These are phyloP conservation scores for Diaporthe citriasiana DNA, from an alignment of 2,329 filamentous ascomycete species.

Conservation along the genomic window DNA sequence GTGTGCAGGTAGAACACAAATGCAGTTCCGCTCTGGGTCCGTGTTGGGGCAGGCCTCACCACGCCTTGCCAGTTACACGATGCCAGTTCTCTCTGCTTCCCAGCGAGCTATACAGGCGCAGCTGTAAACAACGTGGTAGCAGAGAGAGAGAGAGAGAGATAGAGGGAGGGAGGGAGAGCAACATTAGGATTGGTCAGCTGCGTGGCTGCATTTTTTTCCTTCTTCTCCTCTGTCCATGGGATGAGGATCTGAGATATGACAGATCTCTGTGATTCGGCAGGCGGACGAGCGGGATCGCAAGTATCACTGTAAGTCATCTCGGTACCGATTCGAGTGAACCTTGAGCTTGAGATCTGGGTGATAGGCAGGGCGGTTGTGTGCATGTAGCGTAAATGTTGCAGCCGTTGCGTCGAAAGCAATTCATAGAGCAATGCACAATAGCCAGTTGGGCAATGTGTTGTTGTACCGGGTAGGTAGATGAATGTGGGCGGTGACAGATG, in stretches of 20 bases:
- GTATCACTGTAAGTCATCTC: slow-evolving; percentile 32
- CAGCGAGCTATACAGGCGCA: not conserved
- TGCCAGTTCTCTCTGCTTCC: not conserved
- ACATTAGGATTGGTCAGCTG: slow-evolving; percentile 28
- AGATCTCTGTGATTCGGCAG: slow-evolving; percentile 32
- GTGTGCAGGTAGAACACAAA: not conserved
- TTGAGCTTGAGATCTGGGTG: slow-evolving; percentile 6
- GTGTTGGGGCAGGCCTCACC: not conserved
- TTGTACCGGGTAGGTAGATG: not conserved
- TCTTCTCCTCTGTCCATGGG: not conserved
- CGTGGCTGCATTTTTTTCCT: slow-evolving; percentile 11
- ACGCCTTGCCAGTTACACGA: not conserved
- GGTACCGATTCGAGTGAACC: slow-evolving; percentile 16
- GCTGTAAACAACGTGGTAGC: not conserved
- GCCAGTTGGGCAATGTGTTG: not conserved
- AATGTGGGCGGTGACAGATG: slow-evolving; percentile 5
- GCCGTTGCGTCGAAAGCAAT: not conserved
- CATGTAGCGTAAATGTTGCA: not conserved
- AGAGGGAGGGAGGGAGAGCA: not conserved
- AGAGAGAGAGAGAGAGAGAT: not conserved
- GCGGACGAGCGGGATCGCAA: slow-evolving; percentile 33
- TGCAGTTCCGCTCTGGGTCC: not conserved
- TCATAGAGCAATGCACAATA: not conserved
- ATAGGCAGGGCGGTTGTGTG: not conserved
- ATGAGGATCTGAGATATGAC: slow-evolving; percentile 26